Base-by-base conservation (phyloP, 768 basidiomycete genomes). In the Brasilioporus rufonigricans region DNA sequence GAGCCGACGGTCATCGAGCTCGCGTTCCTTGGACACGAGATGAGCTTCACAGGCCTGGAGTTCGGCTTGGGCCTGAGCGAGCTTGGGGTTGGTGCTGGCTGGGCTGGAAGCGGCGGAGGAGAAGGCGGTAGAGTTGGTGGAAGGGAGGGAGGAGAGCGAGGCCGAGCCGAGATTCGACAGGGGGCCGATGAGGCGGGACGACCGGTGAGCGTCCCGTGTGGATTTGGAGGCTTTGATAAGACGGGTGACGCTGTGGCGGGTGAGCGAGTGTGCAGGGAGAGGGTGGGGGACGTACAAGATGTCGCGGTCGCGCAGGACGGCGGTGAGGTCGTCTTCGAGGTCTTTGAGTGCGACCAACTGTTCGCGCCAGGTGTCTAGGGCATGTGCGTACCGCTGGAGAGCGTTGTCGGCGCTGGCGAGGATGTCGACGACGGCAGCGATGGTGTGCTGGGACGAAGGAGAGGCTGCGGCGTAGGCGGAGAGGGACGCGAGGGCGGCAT, bases 41-140 rank as follows among this genome's bases (percentile, higher is more conserved):
- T 87, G 87, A 0, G 80, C 74, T 65, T 93, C 91, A 67, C 91
- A 93, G 10, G 89, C 91, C 61, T 91, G 90, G 19, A 93, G 74
- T 58, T 92, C 87, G 0, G 85, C 74, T 59, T 92, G 91, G 0
- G 90, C 89, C 3, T 81, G 72, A 0, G 74, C 74, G 9, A 90
- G 77, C 63, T 89, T 90, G 18, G 71, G 44, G 40, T 56, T 70
- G 31, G 65, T 57, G 18, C 49, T 57, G 21, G 62, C 58, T 23
- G 62, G 52, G 19, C 58, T 32, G 29, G 31, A 13, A 8, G 56
- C 48, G 11, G 44, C 24, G 6, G 24, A 14, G 6, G 24, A 16
- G 24, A 27, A 26, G 44, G 60, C 60, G 10, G 62, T 54, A 53
- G 62, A 65, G 58, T 67, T 65, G 19, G 67, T 59, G 2, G 76